Conservation (phyloP, 2,329 filamentous ascomycete genomes). For the Nigrograna mackinnonii region DNA sequence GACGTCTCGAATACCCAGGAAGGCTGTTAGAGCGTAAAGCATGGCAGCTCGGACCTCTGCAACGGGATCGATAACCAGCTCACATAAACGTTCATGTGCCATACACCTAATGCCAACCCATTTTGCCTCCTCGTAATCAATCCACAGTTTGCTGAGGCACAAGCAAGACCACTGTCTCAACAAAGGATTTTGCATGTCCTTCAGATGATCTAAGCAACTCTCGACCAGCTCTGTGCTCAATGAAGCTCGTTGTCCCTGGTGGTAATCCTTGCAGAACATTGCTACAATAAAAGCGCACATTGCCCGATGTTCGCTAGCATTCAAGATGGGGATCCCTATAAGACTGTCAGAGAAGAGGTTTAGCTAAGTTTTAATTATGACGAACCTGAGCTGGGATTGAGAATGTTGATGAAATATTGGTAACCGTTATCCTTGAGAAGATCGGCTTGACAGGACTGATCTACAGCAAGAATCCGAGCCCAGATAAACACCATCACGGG, state of each 20-base stretch:
- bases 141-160: conserved; percentile 93
- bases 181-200: conserved; percentile 84
- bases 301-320: conserved; percentile 91
- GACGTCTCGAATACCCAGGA: conserved; percentile 89
- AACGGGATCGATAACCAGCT: conserved; percentile 80
- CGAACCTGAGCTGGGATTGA: conserved; percentile 74
- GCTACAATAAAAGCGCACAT: conserved; percentile 99
- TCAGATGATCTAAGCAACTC: conserved; percentile 81
- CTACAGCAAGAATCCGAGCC: conserved; percentile 93
- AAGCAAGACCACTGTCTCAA: conserved; percentile 94
- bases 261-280: conserved; percentile 95
- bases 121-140: conserved; percentile 87
- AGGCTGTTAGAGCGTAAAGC: conserved; percentile 90
- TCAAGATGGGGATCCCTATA: conserved; percentile 77
- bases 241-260: conserved; percentile 88
- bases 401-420: conserved; percentile 91
- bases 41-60: conserved; percentile 93
- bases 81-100: conserved; percentile 79
- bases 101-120: conserved; percentile 92
- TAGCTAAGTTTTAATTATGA: conserved; percentile 8
- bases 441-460: conserved; percentile 90
- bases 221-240: conserved; percentile 89
- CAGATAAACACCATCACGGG: conserved; percentile 99
- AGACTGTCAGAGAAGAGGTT: no score
- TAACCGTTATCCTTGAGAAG: conserved; percentile 96